Evolutionary conservation across 1,284 basidiomycete species (phyloP).

Genomic region (Sporisorium reilianum): DNA sequence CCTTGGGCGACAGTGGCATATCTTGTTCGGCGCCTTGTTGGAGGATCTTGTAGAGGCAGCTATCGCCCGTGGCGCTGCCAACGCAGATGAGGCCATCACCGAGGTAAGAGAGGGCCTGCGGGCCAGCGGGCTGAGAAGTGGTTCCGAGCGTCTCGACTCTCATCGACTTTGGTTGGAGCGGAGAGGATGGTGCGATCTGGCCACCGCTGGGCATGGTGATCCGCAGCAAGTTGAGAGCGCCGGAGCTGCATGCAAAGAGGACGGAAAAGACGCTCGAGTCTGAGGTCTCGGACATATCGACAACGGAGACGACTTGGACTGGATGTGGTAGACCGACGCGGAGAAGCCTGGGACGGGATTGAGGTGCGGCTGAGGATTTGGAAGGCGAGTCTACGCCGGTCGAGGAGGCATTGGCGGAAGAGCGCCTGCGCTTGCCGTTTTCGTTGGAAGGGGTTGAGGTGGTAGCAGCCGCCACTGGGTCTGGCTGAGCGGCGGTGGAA

Average conservation of each 20-base stretch:
- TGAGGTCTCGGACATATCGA: constrained; percentile 26
- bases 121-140: constrained; percentile 49
- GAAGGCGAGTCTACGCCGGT: constrained; percentile 14
- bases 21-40: constrained; percentile 15
- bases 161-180: constrained; percentile 28
- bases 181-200: constrained; percentile 1
- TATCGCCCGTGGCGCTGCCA: constrained; percentile 59
- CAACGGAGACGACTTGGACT: constrained; percentile 52
- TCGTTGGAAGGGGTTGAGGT: constrained; percentile 40
- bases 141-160: constrained; percentile 39
- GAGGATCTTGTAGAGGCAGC: constrained; percentile 46
- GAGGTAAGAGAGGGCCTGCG: constrained; percentile 53
- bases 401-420: constrained; percentile 30
- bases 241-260: constrained; percentile 47
- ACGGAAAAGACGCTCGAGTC: constrained; percentile 26
- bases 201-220: constrained; percentile 27
- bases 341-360: constrained; percentile 32
- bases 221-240: constrained; percentile 39
- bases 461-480: constrained; percentile 3
- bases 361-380: constrained; percentile 6
- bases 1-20: neutral
- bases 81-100: constrained; percentile 59
- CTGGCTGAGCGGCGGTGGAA: constrained; percentile 12
- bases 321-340: constrained; percentile 45
- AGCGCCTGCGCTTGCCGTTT: constrained; percentile 55